Conservation (phyloP, 352 stramenopile genomes). For the Phytophthora capsici region DNA sequence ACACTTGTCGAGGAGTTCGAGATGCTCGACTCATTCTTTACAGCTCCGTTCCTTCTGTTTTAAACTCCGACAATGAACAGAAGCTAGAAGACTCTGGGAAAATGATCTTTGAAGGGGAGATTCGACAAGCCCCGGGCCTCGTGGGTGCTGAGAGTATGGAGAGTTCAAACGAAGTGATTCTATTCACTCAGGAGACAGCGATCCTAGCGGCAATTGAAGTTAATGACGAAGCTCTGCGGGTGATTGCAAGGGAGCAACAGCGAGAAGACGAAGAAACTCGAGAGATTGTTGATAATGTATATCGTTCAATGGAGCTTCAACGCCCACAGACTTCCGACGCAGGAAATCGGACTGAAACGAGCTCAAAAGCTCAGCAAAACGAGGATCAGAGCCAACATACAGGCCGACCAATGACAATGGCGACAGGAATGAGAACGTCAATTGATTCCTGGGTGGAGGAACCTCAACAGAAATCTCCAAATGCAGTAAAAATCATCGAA, state of each 20-base stretch:
- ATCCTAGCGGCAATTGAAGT: slow-evolving; percentile 77
- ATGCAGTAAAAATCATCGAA: slow-evolving; percentile 45
- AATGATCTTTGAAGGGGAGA: slow-evolving; percentile 88
- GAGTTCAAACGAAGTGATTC: slow-evolving; percentile 80
- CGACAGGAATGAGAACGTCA: slow-evolving; percentile 44
- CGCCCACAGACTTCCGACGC: slow-evolving; percentile 67
- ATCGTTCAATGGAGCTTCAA: slow-evolving; percentile 50
- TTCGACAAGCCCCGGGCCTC: slow-evolving; percentile 71
- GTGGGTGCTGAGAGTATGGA: slow-evolving; percentile 57
- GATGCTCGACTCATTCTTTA: slow-evolving; percentile 66
- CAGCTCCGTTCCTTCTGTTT: slow-evolving; percentile 19
- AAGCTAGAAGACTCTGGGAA: slow-evolving; percentile 5
- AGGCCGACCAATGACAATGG: slow-evolving; percentile 54
- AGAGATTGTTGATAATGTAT: slow-evolving; percentile 40
- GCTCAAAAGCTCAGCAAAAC: slow-evolving; percentile 21
- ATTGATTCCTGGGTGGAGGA: slow-evolving; percentile 60
- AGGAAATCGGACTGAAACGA: slow-evolving; percentile 17
- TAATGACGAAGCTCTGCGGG: slow-evolving; percentile 51
- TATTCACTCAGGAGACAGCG: slow-evolving; percentile 79
- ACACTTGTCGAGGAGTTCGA: slow-evolving; percentile 76
- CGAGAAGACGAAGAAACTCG: slow-evolving; percentile 55
- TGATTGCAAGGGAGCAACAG: slow-evolving; percentile 41
- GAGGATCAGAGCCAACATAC: slow-evolving; percentile 10
- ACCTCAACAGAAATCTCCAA: slow-evolving; percentile 53
- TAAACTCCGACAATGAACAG: not conserved